Conservation (phyloP, 176 grass and related monocot species). For the Triticum timopheevii region DNA sequence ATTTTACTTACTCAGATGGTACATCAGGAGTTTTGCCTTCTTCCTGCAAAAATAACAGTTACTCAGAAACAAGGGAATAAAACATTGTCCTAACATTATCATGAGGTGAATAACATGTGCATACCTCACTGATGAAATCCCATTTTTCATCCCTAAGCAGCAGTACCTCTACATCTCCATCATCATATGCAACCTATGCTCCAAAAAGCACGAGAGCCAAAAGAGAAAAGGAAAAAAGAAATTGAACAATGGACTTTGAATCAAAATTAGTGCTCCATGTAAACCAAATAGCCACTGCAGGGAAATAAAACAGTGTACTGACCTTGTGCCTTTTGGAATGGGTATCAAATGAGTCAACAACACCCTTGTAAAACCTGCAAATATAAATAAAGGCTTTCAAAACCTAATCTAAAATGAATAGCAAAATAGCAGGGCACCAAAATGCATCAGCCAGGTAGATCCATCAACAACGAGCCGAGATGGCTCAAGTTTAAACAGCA, state of each 20-base stretch:
- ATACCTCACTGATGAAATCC: slow-evolving; percentile 61
- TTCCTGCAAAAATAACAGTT: slow-evolving; percentile 38
- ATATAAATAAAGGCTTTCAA: slow-evolving; percentile 10
- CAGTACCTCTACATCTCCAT: slow-evolving; percentile 83
- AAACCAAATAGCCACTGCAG: slow-evolving; percentile 7
- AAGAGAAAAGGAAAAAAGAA: slow-evolving; percentile 1
- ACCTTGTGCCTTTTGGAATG: slow-evolving; percentile 86
- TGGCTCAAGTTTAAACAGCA: not conserved
- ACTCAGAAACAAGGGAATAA: slow-evolving; percentile 17
- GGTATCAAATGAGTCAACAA: slow-evolving; percentile 59
- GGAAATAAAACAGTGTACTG: not conserved
- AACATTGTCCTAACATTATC: not conserved
- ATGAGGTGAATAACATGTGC: not conserved
- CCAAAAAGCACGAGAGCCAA: slow-evolving; percentile 19
- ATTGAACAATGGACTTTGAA: not conserved
- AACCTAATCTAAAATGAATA: not conserved
- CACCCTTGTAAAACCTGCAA: slow-evolving; percentile 75
- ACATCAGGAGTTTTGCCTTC: slow-evolving; percentile 32
- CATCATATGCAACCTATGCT: slow-evolving; percentile 83
- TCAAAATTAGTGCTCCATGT: slow-evolving; percentile 1
- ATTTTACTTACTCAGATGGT: slow-evolving; percentile 39
- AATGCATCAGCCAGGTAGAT: not conserved
- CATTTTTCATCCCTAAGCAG: slow-evolving; percentile 69
- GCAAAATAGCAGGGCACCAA: not conserved
- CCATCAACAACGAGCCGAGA: not conserved